Conservation (phyloP, 1,284 basidiomycete species). For the Sparassis latifolia region DNA sequence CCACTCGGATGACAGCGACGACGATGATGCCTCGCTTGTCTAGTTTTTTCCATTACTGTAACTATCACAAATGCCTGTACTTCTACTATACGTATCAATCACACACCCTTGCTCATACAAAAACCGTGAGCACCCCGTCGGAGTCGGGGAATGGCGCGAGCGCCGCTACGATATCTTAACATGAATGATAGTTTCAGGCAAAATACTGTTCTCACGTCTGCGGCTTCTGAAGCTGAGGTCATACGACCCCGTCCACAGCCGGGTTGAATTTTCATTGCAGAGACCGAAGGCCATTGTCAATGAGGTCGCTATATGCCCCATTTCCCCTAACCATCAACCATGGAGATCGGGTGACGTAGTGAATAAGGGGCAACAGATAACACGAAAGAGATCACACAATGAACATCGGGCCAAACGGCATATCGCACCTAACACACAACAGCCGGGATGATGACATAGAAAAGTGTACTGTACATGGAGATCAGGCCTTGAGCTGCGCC, state of each 20-base stretch:
- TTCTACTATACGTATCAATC: too few species aligned
- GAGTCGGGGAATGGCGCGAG: too few species aligned
- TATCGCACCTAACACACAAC: conserved; percentile 3
- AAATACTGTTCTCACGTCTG: background rate
- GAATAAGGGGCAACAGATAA: conserved; percentile 51
- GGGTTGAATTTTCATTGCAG: background rate
- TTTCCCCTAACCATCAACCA: conserved; percentile 80
- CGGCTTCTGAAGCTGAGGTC: background rate
- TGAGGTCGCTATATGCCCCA: conserved; percentile 54
- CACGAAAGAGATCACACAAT: conserved; percentile 1
- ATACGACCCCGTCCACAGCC: background rate
- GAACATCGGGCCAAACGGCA: background rate
- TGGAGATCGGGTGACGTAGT: conserved; percentile 56
- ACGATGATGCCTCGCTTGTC: too few species aligned
- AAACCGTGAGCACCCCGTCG: too few species aligned
- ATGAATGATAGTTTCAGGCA: background rate
- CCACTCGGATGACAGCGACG: too few species aligned
- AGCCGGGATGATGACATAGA: conserved; percentile 2
- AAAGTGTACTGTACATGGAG: conserved; percentile 18
- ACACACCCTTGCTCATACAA: too few species aligned
- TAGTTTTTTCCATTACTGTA: too few species aligned
- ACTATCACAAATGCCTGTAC: too few species aligned
- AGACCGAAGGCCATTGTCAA: background rate
- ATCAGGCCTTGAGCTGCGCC: conserved; percentile 67
- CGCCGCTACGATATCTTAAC: too few species aligned